phyloP scores from a whole-genome alignment of 2,329 filamentous ascomycete species.

The Trichophaea hybrida region DNA sequence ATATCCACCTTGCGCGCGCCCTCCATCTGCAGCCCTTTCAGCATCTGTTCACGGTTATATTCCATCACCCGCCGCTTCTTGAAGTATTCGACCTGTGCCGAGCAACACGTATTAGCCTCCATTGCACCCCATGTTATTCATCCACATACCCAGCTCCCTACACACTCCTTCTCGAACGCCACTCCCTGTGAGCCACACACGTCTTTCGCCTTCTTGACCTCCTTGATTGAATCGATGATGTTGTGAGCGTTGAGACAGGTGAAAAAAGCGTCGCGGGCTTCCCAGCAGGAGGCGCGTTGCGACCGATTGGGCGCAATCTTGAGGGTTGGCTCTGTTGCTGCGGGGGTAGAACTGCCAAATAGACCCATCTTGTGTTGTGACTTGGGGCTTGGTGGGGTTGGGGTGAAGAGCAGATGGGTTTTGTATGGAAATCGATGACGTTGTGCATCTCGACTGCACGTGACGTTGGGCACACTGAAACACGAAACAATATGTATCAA shows the following conservation, averaged over 20 bases:
- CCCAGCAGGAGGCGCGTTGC: constrained; percentile 76
- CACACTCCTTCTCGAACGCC: constrained; percentile 73
- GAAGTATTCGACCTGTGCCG: constrained; percentile 74
- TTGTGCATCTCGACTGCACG: neutral
- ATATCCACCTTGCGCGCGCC: constrained; percentile 48
- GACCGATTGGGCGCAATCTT: constrained; percentile 58
- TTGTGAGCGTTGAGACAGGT: constrained; percentile 65
- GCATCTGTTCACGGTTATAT: constrained; percentile 63
- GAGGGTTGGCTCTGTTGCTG: neutral
- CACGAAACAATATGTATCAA: neutral
- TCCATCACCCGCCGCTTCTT: constrained; percentile 94
- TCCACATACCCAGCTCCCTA: constrained; percentile 67
- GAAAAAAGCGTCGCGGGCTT: constrained; percentile 77
- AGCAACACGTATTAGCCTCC: neutral
- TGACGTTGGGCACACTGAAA: neutral
- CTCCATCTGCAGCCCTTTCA: constrained; percentile 60
- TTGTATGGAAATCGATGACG: neutral
- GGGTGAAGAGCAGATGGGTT: neutral
- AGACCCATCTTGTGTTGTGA: neutral
- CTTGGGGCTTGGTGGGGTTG: neutral
- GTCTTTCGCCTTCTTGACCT: constrained; percentile 41
- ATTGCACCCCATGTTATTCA: neutral
- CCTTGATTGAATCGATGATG: constrained; percentile 60
- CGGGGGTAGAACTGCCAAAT: neutral
- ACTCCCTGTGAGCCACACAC: constrained; percentile 44